Base-by-base conservation (phyloP, 805 yeast species). In the Hanseniaspora nectarophila region DNA sequence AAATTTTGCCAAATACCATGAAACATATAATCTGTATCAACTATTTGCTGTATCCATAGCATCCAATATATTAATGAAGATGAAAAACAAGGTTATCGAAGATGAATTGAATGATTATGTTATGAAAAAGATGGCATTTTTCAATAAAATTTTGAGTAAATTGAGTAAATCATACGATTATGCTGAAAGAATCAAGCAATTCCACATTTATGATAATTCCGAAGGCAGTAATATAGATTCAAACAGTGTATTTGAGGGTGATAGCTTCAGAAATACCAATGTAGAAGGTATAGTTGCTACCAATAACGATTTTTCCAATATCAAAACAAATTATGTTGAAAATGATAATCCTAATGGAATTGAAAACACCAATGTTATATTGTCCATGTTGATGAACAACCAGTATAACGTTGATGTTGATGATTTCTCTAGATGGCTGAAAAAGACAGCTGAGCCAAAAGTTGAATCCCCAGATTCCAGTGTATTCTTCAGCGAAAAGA, bases 1-100 rank as follows among this genome's bases (percentile, higher is more conserved):
- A 13, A 64, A 61, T 42, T 65, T 65, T 50, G 56, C 56, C 21
- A 32, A 47, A 13, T 34, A 34, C 9, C 61, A 58, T 44, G 54
- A 56, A 12, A 61, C 61, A 44, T 63, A 61, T 1, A 61, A 61
- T 20, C 50, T 66, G 16, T 61, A 61, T 46, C 69, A 65, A 54
- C 55, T 66, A n/a, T 65, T 64, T 58, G 60, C 64, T 15, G 63
- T 67, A 29, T 54, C 65, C 13, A 52, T 65, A n/a, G 64, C 68
- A 1, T 58, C 63, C 37, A 61, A 61, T 60, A 66, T 49, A 44
- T 62, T 32, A 57, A 57, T 28, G 60, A 66, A 51, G 53, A 61
- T 18, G 43, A 57, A 16, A 56, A 57, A 24, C 15, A 7, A 28
- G 1, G 20, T 13, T 12, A 20, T 5, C 13, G 39, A 28, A 24